phyloP scores from a whole-genome alignment of 140 eudicot genomes.

The Cichorium intybus region DNA sequence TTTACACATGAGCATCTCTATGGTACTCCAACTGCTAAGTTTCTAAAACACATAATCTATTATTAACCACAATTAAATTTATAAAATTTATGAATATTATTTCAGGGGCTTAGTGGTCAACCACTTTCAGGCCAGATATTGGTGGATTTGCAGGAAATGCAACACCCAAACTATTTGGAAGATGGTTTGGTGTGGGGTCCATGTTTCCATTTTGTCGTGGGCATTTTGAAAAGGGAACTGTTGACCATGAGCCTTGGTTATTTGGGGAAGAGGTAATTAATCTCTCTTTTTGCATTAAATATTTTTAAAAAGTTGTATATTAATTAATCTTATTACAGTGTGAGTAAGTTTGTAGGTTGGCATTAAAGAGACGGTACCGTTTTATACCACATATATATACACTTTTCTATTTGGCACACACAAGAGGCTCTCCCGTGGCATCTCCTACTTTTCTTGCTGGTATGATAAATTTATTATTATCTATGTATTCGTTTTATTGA shows the following conservation, averaged over 20 bases:
- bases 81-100: no score
- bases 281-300: not conserved
- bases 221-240: slow-evolving; percentile 71
- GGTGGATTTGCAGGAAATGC: slow-evolving; percentile 98
- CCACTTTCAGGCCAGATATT: slow-evolving; percentile 89
- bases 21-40: no score
- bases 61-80: no score
- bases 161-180: slow-evolving; percentile 85
- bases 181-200: slow-evolving; percentile 90
- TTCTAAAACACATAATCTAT: not conserved
- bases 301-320: not conserved
- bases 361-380: slow-evolving; percentile 86
- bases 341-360: slow-evolving; percentile 88
- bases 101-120: slow-evolving; percentile 93
- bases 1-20: no score
- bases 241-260: slow-evolving; percentile 94
- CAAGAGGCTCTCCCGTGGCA: slow-evolving; percentile 82
- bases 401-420: slow-evolving; percentile 83
- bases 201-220: slow-evolving; percentile 95
- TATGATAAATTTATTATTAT: slow-evolving; percentile 17
- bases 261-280: slow-evolving; percentile 72
- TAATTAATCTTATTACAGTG: slow-evolving; percentile 48
- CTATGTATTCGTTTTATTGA: not conserved
- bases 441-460: slow-evolving; percentile 84
- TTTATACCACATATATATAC: slow-evolving; percentile 87